Evolutionary conservation across 106 monocot genomes (phyloP).

Genomic region (Dioscorea zingiberensis): DNA sequence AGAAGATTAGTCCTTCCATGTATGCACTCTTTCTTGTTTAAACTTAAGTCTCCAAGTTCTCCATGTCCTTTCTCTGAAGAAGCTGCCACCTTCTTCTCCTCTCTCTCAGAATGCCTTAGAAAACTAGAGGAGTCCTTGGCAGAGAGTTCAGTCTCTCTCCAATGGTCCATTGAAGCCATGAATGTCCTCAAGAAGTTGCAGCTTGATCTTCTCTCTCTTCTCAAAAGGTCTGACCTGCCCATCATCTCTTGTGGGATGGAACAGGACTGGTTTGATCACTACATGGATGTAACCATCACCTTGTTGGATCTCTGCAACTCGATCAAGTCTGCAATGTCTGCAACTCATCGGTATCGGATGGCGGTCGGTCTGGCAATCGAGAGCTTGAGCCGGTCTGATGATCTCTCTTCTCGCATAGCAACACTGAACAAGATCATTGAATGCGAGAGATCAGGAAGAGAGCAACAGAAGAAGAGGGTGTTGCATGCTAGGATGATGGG

Average conservation of each 20-base stretch:
- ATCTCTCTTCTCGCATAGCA: background rate
- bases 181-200: constrained; percentile 52
- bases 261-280: constrained; percentile 52
- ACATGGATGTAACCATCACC: constrained; percentile 49
- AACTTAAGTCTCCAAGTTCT: background rate
- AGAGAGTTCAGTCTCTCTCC: constrained; percentile 29
- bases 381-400: background rate
- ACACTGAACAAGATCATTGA: background rate
- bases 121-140: constrained; percentile 33
- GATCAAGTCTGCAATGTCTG: constrained; percentile 38
- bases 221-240: constrained; percentile 34
- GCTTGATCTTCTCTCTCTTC: constrained; percentile 25
- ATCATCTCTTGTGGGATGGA: constrained; percentile 17
- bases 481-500: constrained; percentile 2
- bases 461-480: background rate
- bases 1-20: constrained; percentile 9
- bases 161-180: constrained; percentile 51
- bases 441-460: constrained; percentile 5
- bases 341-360: constrained; percentile 42
- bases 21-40: background rate
- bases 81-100: constrained; percentile 27
- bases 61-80: constrained; percentile 6
- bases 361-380: constrained; percentile 25
- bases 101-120: constrained; percentile 28
- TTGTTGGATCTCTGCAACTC: constrained; percentile 65